Evolutionary conservation across 495 filamentous ascomycete genomes (phyloP).

Genomic region (Letharia lupina): DNA sequence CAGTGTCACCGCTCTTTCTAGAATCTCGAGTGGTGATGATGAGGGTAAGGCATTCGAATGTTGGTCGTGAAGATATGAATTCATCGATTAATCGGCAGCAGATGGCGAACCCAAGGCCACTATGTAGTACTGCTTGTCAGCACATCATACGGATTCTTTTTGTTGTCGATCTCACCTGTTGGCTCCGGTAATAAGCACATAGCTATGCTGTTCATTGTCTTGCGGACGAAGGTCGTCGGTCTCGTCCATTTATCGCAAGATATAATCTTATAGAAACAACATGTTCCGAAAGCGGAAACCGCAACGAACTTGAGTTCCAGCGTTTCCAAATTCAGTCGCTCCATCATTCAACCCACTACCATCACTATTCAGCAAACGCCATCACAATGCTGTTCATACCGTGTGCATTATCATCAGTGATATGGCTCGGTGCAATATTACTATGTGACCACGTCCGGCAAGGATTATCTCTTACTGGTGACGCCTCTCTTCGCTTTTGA

Average conservation of each 20-base stretch:
- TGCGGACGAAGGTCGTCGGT: slow-evolving; percentile 17
- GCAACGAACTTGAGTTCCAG: background rate
- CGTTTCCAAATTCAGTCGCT: background rate
- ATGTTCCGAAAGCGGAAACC: slow-evolving; percentile 12
- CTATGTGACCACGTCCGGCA: background rate
- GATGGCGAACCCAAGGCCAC: slow-evolving; percentile 83
- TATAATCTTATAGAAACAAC: background rate
- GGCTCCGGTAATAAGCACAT: slow-evolving; percentile 43
- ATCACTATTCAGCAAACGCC: background rate
- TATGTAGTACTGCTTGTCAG: slow-evolving; percentile 30
- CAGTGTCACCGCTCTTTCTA: slow-evolving; percentile 39
- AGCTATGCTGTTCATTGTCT: slow-evolving; percentile 22
- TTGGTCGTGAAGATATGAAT: slow-evolving; percentile 62
- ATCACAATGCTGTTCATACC: background rate
- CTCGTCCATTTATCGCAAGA: background rate
- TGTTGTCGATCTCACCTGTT: slow-evolving; percentile 36
- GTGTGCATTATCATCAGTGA: background rate
- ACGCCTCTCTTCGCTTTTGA: background rate
- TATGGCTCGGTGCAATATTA: background rate
- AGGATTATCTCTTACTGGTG: background rate
- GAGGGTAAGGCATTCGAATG: slow-evolving; percentile 47
- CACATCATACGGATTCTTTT: background rate
- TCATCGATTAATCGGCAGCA: slow-evolving; percentile 85
- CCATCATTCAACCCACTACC: background rate
- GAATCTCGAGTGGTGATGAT: slow-evolving; percentile 46